Conservation (phyloP, 805 yeast genomes). For the Zygoascus tannicola region DNA sequence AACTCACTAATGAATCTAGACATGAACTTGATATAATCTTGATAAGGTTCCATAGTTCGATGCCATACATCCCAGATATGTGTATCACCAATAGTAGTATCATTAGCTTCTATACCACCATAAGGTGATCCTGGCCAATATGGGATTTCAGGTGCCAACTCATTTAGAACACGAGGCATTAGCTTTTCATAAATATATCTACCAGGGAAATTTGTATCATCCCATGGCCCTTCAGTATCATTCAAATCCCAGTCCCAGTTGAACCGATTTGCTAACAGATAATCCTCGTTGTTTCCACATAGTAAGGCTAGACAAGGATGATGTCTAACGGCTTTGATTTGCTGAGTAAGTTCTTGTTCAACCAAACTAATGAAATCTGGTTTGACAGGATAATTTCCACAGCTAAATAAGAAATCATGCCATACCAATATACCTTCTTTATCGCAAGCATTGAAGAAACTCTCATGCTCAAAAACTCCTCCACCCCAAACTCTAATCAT, state of each 20-base stretch:
- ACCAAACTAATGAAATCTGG: slow-evolving; percentile 30
- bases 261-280: slow-evolving; percentile 34
- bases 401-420: slow-evolving; percentile 49
- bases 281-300: slow-evolving; percentile 40
- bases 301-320: slow-evolving; percentile 32
- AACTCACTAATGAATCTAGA: slow-evolving; percentile 45
- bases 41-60: slow-evolving; percentile 39
- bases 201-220: slow-evolving; percentile 32
- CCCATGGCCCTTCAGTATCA: slow-evolving; percentile 10
- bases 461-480: slow-evolving; percentile 36
- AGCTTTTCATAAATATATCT: slow-evolving; percentile 33
- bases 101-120: slow-evolving; percentile 21
- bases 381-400: slow-evolving; percentile 43
- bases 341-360: slow-evolving; percentile 30
- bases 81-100: slow-evolving; percentile 37
- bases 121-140: slow-evolving; percentile 11
- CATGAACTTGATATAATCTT: slow-evolving; percentile 35
- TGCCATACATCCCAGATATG: slow-evolving; percentile 52
- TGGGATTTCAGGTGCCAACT: slow-evolving; percentile 7
- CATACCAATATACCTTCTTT: slow-evolving; percentile 37
- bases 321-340: slow-evolving; percentile 34
- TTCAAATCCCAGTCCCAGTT: slow-evolving; percentile 11
- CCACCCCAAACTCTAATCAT: slow-evolving; percentile 44
- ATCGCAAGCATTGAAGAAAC: slow-evolving; percentile 37
- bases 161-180: slow-evolving; percentile 29